These are phyloP conservation scores for Citrus medica DNA, from an alignment of 345 rosid species.

Conservation along the genomic window DNA sequence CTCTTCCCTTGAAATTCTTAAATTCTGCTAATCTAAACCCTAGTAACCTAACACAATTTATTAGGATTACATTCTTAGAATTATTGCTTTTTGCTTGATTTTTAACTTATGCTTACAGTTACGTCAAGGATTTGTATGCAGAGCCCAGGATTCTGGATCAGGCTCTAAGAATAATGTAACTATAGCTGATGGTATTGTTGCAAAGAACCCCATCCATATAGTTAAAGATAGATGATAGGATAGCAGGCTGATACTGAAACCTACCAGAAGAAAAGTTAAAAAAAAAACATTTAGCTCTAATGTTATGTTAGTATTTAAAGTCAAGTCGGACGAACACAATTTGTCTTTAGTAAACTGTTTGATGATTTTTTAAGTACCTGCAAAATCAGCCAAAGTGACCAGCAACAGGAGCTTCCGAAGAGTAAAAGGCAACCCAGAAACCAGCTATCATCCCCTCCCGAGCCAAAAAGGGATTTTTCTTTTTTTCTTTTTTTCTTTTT, in stretches of 20 bases:
- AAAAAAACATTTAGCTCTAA: too few species aligned
- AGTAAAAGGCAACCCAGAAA: constrained; percentile 57
- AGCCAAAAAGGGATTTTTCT: constrained; percentile 18
- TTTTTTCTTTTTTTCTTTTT: constrained; percentile 1
- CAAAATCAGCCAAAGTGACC: constrained; percentile 70
- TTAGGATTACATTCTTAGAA: too few species aligned
- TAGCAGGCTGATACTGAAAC: too few species aligned
- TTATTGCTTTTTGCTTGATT: too few species aligned
- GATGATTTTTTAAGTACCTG: constrained; percentile 39
- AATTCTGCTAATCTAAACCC: too few species aligned
- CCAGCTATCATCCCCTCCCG: constrained; percentile 33
- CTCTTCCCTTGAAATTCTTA: too few species aligned
- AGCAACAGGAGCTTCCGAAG: constrained; percentile 54
- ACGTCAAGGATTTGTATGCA: constrained; percentile 33
- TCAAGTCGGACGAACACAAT: background rate
- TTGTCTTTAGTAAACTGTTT: background rate
- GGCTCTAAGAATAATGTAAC: constrained; percentile 45
- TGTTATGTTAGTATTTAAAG: background rate
- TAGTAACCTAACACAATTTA: too few species aligned
- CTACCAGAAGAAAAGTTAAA: constrained; percentile 21
- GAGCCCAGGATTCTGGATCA: constrained; percentile 44
- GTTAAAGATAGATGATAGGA: too few species aligned
- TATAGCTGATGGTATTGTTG: constrained; percentile 47
- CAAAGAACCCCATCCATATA: constrained; percentile 73
- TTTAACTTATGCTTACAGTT: too few species aligned